Evolutionary conservation across 139 green algal species (phyloP).

Genomic region (Yamagishiella unicocca): DNA sequence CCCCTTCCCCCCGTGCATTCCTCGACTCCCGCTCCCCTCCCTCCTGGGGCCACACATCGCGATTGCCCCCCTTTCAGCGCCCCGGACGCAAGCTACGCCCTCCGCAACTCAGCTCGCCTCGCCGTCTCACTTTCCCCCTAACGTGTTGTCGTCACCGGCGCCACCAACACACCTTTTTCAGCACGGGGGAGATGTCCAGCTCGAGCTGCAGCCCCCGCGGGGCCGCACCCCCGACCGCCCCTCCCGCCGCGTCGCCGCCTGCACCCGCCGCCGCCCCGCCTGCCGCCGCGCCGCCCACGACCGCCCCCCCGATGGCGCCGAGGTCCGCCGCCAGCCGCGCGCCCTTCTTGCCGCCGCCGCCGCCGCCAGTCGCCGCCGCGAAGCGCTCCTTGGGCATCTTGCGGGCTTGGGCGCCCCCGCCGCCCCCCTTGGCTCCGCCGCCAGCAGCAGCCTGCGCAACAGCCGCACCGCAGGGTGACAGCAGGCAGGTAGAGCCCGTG

Average conservation of each 20-base stretch:
- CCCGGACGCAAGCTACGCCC: no score
- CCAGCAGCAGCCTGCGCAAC: no score
- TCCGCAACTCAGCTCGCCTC: no score
- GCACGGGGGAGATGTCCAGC: conserved; percentile 70
- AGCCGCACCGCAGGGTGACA: no score
- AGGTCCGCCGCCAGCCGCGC: conserved; percentile 23
- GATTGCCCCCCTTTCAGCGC: no score
- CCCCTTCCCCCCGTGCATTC: no score
- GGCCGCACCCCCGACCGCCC: background rate
- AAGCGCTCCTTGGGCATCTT: conserved; percentile 47
- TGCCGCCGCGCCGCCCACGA: conserved; percentile 4
- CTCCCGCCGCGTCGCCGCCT: background rate
- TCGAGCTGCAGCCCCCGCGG: conserved; percentile 60
- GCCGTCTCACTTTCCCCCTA: no score
- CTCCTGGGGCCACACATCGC: no score
- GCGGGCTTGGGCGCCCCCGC: background rate
- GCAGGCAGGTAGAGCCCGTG: no score
- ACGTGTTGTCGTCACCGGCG: background rate
- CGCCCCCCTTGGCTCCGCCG: background rate
- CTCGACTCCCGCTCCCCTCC: no score
- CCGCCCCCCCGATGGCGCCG: conserved; percentile 8
- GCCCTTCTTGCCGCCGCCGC: conserved; percentile 10
- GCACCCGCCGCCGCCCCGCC: background rate
- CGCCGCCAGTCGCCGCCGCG: background rate
- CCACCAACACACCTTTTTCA: conserved; percentile 67